Evolutionary conservation across 768 basidiomycete genomes (phyloP).

Genomic region (Tricholoma sp.): DNA sequence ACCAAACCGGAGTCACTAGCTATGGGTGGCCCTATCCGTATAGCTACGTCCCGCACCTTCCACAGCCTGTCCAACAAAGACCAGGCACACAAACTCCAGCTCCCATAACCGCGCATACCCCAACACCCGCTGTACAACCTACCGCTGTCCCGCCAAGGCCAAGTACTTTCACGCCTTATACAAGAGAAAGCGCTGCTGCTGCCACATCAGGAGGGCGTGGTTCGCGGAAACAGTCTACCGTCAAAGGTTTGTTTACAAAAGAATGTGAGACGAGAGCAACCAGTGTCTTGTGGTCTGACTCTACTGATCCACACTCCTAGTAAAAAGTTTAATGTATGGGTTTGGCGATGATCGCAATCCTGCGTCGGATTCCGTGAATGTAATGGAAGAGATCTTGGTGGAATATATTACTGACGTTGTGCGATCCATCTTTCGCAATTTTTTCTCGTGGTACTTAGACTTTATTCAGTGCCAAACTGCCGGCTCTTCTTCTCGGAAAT

Average conservation of each 20-base stretch:
- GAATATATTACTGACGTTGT: slow-evolving; percentile 91
- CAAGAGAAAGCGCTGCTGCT: slow-evolving; percentile 44
- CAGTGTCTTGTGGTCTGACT: neutral
- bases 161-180: slow-evolving; percentile 53
- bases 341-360: slow-evolving; percentile 92
- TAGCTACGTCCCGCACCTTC: slow-evolving; percentile 30
- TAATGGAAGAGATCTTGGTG: slow-evolving; percentile 91
- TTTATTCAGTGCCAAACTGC: slow-evolving; percentile 64
- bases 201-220: slow-evolving; percentile 40
- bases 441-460: slow-evolving; percentile 4
- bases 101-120: slow-evolving; percentile 23
- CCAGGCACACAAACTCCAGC: slow-evolving; percentile 24
- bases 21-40: slow-evolving; percentile 65
- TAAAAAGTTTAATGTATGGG: slow-evolving; percentile 86
- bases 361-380: slow-evolving; percentile 80
- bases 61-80: slow-evolving; percentile 18
- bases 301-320: slow-evolving; percentile 31
- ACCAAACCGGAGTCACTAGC: slow-evolving; percentile 62
- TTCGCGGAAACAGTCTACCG: slow-evolving; percentile 58
- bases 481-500: slow-evolving; percentile 62
- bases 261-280: slow-evolving; percentile 50
- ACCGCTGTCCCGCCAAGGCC: slow-evolving; percentile 29
- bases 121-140: slow-evolving; percentile 18
- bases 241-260: slow-evolving; percentile 76
- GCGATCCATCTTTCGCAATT: slow-evolving; percentile 27